Evolutionary conservation across 2,329 filamentous ascomycete genomes (phyloP).

Genomic region (Colletotrichum cordylinicola): DNA sequence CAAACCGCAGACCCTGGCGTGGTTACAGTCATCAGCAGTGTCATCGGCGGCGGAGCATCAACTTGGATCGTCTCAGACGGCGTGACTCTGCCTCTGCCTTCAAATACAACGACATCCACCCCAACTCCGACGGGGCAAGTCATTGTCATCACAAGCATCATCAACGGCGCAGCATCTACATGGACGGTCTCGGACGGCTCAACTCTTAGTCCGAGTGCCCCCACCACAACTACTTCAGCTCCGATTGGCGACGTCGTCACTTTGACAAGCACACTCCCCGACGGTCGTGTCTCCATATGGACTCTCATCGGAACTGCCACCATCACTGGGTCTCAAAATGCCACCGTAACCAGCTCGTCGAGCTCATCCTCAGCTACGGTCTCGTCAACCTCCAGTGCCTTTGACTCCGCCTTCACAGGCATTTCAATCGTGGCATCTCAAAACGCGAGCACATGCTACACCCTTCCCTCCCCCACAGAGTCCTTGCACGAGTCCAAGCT

Average conservation of each 20-base stretch:
- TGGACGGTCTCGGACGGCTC: neutral
- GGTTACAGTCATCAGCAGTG: neutral
- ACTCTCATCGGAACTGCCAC: neutral
- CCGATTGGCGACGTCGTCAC: neutral
- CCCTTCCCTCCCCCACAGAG: neutral
- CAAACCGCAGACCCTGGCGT: neutral
- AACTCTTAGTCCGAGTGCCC: neutral
- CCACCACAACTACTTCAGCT: neutral
- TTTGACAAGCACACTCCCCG: neutral
- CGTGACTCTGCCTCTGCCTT: neutral
- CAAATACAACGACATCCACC: neutral
- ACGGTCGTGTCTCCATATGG: neutral
- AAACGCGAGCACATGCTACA: constrained; percentile 14
- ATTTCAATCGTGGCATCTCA: neutral
- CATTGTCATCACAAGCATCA: neutral
- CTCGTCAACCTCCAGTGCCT: neutral
- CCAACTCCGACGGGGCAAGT: neutral
- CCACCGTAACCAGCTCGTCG: neutral
- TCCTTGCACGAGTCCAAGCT: constrained; percentile 31
- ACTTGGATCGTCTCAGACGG: neutral
- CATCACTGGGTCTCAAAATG: neutral
- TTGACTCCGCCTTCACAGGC: constrained; percentile 9
- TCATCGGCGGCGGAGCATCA: neutral
- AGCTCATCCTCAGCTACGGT: neutral
- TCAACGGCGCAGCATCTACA: neutral